A percentile compares a stretch with the other conserved stretches of the same genome.
Conservation (phyloP, 176 grass and related monocot genomes). For the Carex littledalei region DNA sequence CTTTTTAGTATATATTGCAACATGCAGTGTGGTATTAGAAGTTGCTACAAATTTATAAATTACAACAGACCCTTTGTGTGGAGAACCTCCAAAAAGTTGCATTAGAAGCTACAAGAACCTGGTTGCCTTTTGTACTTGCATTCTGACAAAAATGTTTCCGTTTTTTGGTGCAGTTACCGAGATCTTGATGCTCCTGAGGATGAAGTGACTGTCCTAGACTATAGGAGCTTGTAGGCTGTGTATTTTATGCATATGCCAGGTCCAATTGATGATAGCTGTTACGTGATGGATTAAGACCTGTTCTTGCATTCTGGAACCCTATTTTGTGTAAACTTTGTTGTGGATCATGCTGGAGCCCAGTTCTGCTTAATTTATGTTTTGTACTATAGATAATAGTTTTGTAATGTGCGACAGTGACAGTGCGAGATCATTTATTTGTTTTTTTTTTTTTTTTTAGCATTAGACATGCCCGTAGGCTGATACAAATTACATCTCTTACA, state of each 20-base stretch:
- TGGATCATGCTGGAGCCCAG: neutral
- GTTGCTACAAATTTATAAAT: neutral
- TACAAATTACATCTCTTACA: too few species aligned
- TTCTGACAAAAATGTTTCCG: neutral
- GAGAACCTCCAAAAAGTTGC: neutral
- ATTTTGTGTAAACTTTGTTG: neutral
- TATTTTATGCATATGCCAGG: neutral
- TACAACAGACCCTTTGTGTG: neutral
- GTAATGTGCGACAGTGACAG: neutral
- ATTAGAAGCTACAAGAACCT: neutral
- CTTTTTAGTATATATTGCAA: neutral
- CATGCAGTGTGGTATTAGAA: neutral
- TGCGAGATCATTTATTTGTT: neutral
- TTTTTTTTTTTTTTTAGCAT: neutral
- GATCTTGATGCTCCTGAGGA: conserved; percentile 98
- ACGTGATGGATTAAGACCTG: neutral
- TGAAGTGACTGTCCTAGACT: conserved; percentile 98
- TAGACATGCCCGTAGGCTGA: too few species aligned
- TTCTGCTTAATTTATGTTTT: conserved; percentile 8
- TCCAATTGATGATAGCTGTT: neutral
- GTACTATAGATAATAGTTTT: conserved; percentile 18
- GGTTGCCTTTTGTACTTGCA: neutral
- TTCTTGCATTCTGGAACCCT: neutral
- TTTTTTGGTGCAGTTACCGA: conserved; percentile 53
- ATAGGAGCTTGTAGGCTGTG: conserved; percentile 82